Base-by-base conservation (phyloP, 164 flowering plant genomes). In the Aristolochia contorta region DNA sequence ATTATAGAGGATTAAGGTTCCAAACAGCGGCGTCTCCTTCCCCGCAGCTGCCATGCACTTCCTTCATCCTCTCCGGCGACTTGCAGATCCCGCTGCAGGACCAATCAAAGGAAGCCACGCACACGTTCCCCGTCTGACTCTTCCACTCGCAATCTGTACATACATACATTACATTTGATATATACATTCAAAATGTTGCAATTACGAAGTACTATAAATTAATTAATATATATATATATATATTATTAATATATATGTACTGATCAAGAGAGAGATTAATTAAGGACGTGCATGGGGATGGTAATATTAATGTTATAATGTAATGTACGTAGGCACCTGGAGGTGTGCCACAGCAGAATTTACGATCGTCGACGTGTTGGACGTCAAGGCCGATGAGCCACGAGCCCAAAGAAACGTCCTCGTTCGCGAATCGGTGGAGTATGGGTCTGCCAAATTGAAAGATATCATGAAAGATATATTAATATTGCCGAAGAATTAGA, bases 51-150 rank as follows among this genome's bases (percentile, higher is more conserved):
- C 56, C 57, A 45, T 89, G 96, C 33, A 89, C 80, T 0, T 55
- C 63, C 62, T 76, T 83, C 85, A 89, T 83, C 72, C 85, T 76
- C 61, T 89, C 91, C 20, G 77, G 86, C 0, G 96, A 89, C 21
- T 85, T 78, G 76, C 96, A 89, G 61, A 89, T 65, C 46, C 96
- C 96, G 55, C 96, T 87, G 79, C 96, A 89, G 0, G 80, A 59
- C 96, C 96, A 89, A 70, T 89, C 96, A 47, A 89, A 89, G 2
- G 96, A 82, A 13, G 89, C 94, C 65, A 81, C 85, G 45, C 96
- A 89, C 9, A 79, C 69, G 45, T 74, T 80, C 47, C 96, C 96
- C 1, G 80, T 78, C 43, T 73, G 75, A 12, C 77, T 54, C 76
- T 82, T 89, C 89, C 89, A 83, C 63, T 89, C 89, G 51, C 96